Evolutionary conservation across 345 rosid genomes (phyloP).

Genomic region (Salix caprea): DNA sequence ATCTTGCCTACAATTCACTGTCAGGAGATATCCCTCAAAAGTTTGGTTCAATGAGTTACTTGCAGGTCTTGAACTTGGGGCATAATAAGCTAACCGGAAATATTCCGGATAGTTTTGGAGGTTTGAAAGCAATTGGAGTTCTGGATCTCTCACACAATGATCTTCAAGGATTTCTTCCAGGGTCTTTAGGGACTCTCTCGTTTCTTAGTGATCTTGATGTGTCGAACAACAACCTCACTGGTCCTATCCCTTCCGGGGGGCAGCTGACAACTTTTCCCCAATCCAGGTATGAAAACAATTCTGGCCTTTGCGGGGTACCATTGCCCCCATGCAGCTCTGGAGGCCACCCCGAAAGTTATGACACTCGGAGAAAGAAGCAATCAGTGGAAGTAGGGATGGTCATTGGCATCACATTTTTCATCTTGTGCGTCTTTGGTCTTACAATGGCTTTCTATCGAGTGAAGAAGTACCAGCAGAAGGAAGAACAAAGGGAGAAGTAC

Average conservation of each 20-base stretch:
- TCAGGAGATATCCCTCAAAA: slow-evolving; percentile 65
- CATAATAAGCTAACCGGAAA: slow-evolving; percentile 67
- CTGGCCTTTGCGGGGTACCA: slow-evolving; percentile 90
- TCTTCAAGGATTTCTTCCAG: slow-evolving; percentile 72
- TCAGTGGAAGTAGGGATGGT: slow-evolving; percentile 54
- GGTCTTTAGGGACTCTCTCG: slow-evolving; percentile 63
- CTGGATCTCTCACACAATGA: slow-evolving; percentile 84
- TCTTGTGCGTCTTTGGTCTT: slow-evolving; percentile 59
- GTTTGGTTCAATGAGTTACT: slow-evolving; percentile 61
- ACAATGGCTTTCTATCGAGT: slow-evolving; percentile 57
- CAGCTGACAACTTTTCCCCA: slow-evolving; percentile 90
- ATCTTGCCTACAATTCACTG: slow-evolving; percentile 68
- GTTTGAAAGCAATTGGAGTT: slow-evolving; percentile 70
- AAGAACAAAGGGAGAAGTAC: slow-evolving; percentile 64
- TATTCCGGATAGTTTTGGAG: slow-evolving; percentile 80
- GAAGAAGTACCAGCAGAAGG: slow-evolving; percentile 52
- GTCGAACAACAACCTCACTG: slow-evolving; percentile 83
- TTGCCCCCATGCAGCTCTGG: slow-evolving; percentile 60
- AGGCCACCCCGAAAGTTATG: slow-evolving; percentile 15
- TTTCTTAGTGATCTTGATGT: slow-evolving; percentile 94
- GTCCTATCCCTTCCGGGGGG: slow-evolving; percentile 84
- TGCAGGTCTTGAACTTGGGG: slow-evolving; percentile 90
- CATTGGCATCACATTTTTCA: slow-evolving; percentile 63
- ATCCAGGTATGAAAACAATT: slow-evolving; percentile 79
- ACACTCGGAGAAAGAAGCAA: slow-evolving; percentile 35